Evolutionary conservation across 2,329 filamentous ascomycete species (phyloP), one percentile per base, ranked within the genome.

Genomic region (Exophiala bonariae): DNA sequence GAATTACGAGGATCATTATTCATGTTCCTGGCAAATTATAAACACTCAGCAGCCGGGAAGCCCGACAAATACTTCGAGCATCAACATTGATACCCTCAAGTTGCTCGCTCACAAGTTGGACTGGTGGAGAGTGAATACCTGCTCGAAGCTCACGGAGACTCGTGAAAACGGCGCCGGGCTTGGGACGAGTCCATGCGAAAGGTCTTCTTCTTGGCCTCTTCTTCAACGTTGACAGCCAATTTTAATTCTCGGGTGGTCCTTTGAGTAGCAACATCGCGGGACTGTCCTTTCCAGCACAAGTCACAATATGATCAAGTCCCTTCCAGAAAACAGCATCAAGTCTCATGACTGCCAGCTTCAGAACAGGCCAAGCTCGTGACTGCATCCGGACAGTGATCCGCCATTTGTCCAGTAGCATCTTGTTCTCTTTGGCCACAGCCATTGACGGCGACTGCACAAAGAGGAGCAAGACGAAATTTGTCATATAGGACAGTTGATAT

Each of bases 261-360:
- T 50, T 60, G 10, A 59, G 53, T 13, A 66, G 42, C 36, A 44
- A 18, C 19, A 26, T 33, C 14, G 44, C 44, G 3, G 44, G 44
- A 47, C 37, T 47, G 22, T 36, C 44, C 19, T 41, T 41, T 16
- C 44, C 44, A 18, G 44, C 44, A 18, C 44, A 35, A 28, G 26
- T 38, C 33, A 47, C 44, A n/a, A 41, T 41, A 14, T 47, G 28
- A 30, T 41, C 37, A 13, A 47, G 18, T 3, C 44, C 44, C 18
- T 41, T 47, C 44, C 44, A 47, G 14, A 47, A 17, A 3, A 47
- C 38, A 32, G 44, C 44, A 18, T 47, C 38, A 18, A 47, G 34
- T 36, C 44, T 41, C 44, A 47, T 41, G n/a, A 41, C 38, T 31
- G 44, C 44, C 30, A 47, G 38, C 31, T 41, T 47, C 28, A 47